Percentiles rank a stretch among this genome's conserved stretches.
Conservation (phyloP, 257 asterid species). For the Solanum chilense region DNA sequence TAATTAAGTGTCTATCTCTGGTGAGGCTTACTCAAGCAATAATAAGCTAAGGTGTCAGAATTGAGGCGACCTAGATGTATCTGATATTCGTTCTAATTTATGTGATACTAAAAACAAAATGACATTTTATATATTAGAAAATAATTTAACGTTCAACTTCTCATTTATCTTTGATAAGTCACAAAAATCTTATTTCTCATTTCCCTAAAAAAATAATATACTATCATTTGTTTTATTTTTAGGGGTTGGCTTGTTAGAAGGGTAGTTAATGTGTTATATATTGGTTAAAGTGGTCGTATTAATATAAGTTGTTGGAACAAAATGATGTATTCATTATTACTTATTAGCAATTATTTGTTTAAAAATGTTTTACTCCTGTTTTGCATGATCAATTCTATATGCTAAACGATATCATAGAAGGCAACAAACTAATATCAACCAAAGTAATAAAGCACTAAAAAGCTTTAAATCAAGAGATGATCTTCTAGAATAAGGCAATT, state of each 20-base stretch:
- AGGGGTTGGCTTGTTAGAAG: neutral
- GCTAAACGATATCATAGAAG: neutral
- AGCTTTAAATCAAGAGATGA: neutral
- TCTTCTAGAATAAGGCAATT: neutral
- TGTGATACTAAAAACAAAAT: neutral
- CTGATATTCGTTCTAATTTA: neutral
- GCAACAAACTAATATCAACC: neutral
- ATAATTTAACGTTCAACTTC: neutral
- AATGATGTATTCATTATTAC: neutral
- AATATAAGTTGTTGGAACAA: neutral
- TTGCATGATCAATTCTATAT: neutral
- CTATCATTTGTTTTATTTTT: neutral
- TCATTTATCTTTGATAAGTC: neutral
- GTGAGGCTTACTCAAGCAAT: neutral
- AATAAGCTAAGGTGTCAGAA: neutral
- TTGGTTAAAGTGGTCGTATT: neutral
- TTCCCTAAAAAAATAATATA: neutral
- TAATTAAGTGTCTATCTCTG: neutral
- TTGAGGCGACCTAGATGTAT: neutral
- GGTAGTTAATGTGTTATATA: neutral
- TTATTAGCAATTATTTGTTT: neutral
- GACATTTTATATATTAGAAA: no score
- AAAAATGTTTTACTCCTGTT: neutral
- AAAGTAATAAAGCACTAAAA: neutral
- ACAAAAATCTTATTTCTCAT: neutral